Conservation (phyloP, 2,329 filamentous ascomycete species). For the Aspergillus clavatus region DNA sequence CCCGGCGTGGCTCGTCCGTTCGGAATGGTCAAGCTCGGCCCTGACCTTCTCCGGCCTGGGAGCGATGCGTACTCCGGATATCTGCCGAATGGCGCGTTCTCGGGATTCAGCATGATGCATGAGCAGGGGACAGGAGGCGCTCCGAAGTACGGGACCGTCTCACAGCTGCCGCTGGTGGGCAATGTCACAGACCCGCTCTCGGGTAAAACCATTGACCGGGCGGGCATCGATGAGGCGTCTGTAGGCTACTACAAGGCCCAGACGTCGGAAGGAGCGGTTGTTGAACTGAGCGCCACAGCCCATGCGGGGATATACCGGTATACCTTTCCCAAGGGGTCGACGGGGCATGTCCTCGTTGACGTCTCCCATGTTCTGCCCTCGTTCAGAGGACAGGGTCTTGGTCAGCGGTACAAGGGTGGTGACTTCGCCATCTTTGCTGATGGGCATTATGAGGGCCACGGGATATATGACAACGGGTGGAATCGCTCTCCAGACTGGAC, state of each 20-base stretch:
- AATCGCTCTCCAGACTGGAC: conserved; percentile 55
- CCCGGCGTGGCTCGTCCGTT: conserved; percentile 41
- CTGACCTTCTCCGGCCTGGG: conserved; percentile 33
- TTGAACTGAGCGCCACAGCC: conserved; percentile 54
- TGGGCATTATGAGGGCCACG: conserved; percentile 55
- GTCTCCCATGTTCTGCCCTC: conserved; percentile 63
- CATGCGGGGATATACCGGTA: conserved; percentile 55
- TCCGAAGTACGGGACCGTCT: conserved; percentile 64
- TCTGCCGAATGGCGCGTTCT: conserved; percentile 47
- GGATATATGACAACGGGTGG: conserved; percentile 64
- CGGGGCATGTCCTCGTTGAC: conserved; percentile 54
- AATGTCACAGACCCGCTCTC: conserved; percentile 51
- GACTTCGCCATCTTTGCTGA: conserved; percentile 50
- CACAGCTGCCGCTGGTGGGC: conserved; percentile 54
- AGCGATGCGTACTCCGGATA: conserved; percentile 43
- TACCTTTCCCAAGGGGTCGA: conserved; percentile 46
- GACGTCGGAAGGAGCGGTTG: conserved; percentile 51
- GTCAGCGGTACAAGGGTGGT: conserved; percentile 60
- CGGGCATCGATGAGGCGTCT: conserved; percentile 47
- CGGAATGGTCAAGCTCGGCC: conserved; percentile 42
- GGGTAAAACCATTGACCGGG: conserved; percentile 54
- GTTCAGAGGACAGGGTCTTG: conserved; percentile 55
- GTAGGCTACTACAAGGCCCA: conserved; percentile 60
- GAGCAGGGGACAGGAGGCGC: conserved; percentile 64
- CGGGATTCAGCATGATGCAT: conserved; percentile 60